Evolutionary conservation across 352 stramenopile genomes (phyloP), one percentile per base, ranked within the genome.

Genomic region (Globisporangium mamillatum): DNA sequence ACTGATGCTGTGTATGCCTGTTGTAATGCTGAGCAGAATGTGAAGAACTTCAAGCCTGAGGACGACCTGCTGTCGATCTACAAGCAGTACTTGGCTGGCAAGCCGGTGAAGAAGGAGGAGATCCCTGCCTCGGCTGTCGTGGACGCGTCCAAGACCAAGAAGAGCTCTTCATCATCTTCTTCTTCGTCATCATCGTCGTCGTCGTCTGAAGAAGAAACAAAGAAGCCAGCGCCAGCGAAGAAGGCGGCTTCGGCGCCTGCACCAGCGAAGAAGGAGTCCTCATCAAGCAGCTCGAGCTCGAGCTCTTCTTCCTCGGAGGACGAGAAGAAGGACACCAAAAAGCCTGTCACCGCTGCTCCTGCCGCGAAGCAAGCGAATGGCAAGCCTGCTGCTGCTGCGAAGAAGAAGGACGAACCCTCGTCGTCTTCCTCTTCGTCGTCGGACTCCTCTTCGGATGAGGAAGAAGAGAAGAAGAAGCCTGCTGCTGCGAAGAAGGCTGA

Each of bases 41-140:
- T 76, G 46, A 79, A 88, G 69, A 79, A 71, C 29, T 88, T 90
- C 60, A 74, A 81, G 61, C 71, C 52, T 18, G 80, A 92, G 46
- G 74, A 93, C 62, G 86, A 95, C 57, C 66, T 95, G 58, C 65
- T 95, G 58, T 71, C 79, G 22, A 78, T 95, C 52, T 95, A 94
- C 78, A 79, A 81, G 46, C 81, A 81, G 56, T 91, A 93, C 67
- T 20, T 94, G 55, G 67, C 68, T 18, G 73, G 79, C 62, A 90
- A 86, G 56, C 62, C 60, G 6, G n/a, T 62, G 6, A 81, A 82
- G 70, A 90, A 86, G 66, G 72, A 76, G 66, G 77, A 82, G 57
- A 86, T 91, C 71, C 77, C 80, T 32, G 76, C 80, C 22, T 62
- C 74, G 22, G 79, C 79, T 7, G 77, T 89, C 7, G 76, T 92